These are phyloP conservation scores for Blastobotrys mokoenaii DNA, from an alignment of 805 yeast genomes.

Conservation along the genomic window DNA sequence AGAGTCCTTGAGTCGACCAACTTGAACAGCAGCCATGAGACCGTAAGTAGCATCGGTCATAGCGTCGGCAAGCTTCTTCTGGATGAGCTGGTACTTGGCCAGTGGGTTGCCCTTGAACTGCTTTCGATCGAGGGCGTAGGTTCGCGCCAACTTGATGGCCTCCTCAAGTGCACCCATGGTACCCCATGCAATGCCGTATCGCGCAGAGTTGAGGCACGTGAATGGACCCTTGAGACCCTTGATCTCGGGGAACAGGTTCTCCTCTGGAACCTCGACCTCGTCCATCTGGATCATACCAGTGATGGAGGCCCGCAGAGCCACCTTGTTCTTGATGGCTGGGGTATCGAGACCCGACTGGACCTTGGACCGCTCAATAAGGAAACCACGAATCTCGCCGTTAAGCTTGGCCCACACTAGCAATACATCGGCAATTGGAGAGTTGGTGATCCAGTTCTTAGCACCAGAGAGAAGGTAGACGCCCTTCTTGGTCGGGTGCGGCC, in stretches of 20 bases:
- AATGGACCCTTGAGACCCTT: slow-evolving; percentile 38
- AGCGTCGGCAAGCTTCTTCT: slow-evolving; percentile 37
- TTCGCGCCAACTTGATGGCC: slow-evolving; percentile 30
- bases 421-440: slow-evolving; percentile 39
- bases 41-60: slow-evolving; percentile 35
- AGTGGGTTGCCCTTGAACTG: slow-evolving; percentile 33
- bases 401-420: slow-evolving; percentile 37
- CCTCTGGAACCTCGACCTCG: slow-evolving; percentile 36
- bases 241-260: slow-evolving; percentile 32
- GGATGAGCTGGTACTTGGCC: slow-evolving; percentile 34
- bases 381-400: slow-evolving; percentile 36
- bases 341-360: slow-evolving; percentile 30
- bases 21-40: slow-evolving; percentile 32
- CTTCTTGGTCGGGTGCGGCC: slow-evolving; percentile 33
- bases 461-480: slow-evolving; percentile 35
- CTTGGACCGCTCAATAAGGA: slow-evolving; percentile 31
- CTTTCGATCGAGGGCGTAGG: slow-evolving; percentile 32
- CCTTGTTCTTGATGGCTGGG: slow-evolving; percentile 33
- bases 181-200: slow-evolving; percentile 39
- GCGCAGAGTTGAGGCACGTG: slow-evolving; percentile 35
- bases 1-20: slow-evolving; percentile 34
- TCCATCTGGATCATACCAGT: slow-evolving; percentile 38
- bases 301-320: slow-evolving; percentile 33
- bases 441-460: slow-evolving; percentile 38
- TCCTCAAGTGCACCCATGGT: slow-evolving; percentile 38